Percentiles rank a stretch among this genome's conserved stretches.
These are phyloP conservation scores for Gloeophyllum trabeum DNA, from an alignment of 768 basidiomycete genomes.

Conservation along the genomic window DNA sequence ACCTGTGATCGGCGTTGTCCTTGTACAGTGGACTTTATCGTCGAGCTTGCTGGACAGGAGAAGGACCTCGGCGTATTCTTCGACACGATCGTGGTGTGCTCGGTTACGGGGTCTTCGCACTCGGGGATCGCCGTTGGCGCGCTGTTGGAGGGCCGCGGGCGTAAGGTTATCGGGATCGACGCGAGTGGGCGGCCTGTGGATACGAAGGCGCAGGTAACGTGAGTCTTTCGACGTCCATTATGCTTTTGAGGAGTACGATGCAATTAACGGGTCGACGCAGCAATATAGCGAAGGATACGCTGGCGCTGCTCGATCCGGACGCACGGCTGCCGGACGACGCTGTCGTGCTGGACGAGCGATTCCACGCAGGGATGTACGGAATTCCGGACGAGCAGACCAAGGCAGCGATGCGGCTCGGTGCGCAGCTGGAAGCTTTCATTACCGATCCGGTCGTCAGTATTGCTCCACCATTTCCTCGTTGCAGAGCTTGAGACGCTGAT, in stretches of 20 bases:
- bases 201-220: constrained; percentile 12
- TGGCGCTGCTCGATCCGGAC: constrained; percentile 1
- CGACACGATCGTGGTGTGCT: constrained; percentile 14
- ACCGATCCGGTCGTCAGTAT: constrained; percentile 18
- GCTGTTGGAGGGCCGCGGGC: constrained; percentile 6
- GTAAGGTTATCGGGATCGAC: constrained; percentile 14
- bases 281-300: constrained; percentile 12
- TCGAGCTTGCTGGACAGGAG: constrained; percentile 14
- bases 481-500: no score
- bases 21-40: constrained; percentile 15
- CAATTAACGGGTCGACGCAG: no score
- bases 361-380: constrained; percentile 14
- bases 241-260: no score
- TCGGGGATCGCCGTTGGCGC: constrained; percentile 16
- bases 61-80: constrained; percentile 12
- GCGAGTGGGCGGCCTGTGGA: constrained; percentile 12
- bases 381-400: constrained; percentile 14
- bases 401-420: constrained; percentile 14
- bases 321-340: constrained; percentile 11
- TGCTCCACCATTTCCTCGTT: no score
- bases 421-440: constrained; percentile 15
- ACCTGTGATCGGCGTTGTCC: no score
- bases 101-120: constrained; percentile 14
- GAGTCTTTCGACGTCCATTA: no score
- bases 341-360: constrained; percentile 13